Base-by-base conservation (phyloP, 2,329 filamentous ascomycete genomes). In the Metarhizium guizhouense region DNA sequence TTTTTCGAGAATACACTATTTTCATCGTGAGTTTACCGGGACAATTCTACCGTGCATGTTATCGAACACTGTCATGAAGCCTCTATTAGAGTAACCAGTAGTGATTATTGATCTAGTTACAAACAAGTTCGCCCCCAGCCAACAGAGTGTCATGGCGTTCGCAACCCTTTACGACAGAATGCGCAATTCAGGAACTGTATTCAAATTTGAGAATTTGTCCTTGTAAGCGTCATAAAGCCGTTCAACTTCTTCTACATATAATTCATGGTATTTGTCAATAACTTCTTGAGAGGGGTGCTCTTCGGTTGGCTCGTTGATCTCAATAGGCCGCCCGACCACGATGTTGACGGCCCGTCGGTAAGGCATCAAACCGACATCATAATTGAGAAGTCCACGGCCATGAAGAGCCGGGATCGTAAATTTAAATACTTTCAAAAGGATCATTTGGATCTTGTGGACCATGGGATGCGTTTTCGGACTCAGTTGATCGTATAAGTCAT, bases 301-400 rank as follows among this genome's bases (percentile, higher is more conserved):
- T n/a, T 67, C 69, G 47, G 81, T 74, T 20, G 78, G 73, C 58
- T 80, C 78, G 52, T 81, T 74, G 6, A 96, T 86, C 59, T 78
- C 76, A 58, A 96, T 90, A 0, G 93, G 91, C 53, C 82, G 79
- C 3, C 93, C 93, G 14, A 96, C 88, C 13, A 99, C 92, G 51
- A 96, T 83, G 67, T 97, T 94, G 57, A 99, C 76, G 11, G 90
- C 86, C 52, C 86, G 79, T 13, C 94, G 84, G 70, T 96, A 97
- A 0, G 94, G 94, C 89, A 97, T 91, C 64, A 97, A 75, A 4
- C 94, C 94, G 14, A 96, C 90, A 69, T 99, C 94, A 68, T 99
- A 97, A 71, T 99, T 99, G 74, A 97, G 96, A 45, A 97, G 86
- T 13, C 93, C 93, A 30, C 92, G 76, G 3, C 92, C 93, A 69